phyloP scores from a whole-genome alignment of 1,284 basidiomycete species.

The Lignosus rhinocerotis region DNA sequence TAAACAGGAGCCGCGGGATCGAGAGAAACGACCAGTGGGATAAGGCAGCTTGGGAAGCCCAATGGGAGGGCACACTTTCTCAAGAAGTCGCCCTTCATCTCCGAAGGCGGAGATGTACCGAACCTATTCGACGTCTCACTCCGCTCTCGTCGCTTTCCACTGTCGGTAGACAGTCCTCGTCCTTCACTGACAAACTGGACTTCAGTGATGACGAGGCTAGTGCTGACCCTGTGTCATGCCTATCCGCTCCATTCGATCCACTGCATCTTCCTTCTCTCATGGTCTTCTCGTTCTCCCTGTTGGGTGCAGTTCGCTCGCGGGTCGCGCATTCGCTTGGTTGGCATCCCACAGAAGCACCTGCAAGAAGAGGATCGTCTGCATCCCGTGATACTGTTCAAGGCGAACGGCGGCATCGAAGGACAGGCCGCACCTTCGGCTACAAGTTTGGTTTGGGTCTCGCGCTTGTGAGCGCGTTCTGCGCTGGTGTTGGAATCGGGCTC shows the following conservation, averaged over 20 bases:
- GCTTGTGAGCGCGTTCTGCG: slow-evolving; percentile 36
- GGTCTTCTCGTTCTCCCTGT: slow-evolving; percentile 47
- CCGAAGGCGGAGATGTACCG: slow-evolving; percentile 18
- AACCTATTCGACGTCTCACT: slow-evolving; percentile 3
- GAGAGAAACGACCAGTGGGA: slow-evolving; percentile 40
- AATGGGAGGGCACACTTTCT: slow-evolving; percentile 60
- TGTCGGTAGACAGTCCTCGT: neutral
- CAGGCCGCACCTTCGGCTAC: slow-evolving; percentile 21
- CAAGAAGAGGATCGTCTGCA: neutral
- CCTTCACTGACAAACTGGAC: neutral
- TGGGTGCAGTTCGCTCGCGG: slow-evolving; percentile 35
- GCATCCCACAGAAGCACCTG: neutral
- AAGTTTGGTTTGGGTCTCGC: slow-evolving; percentile 31
- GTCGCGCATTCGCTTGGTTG: slow-evolving; percentile 19
- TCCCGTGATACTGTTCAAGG: neutral
- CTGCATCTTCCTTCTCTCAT: slow-evolving; percentile 50
- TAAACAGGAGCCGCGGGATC: neutral
- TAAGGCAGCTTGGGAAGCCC: slow-evolving; percentile 61
- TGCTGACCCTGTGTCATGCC: slow-evolving; percentile 19
- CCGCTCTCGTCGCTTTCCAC: slow-evolving; percentile 4
- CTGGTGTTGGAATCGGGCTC: slow-evolving; percentile 38
- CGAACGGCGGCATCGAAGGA: neutral
- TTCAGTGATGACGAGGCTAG: neutral
- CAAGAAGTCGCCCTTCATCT: slow-evolving; percentile 50
- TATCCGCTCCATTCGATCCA: slow-evolving; percentile 41